Percentiles rank a stretch among this genome's conserved stretches.
Evolutionary conservation across 1,284 basidiomycete species (phyloP).

Genomic region (Ceratobasidium sp.): DNA sequence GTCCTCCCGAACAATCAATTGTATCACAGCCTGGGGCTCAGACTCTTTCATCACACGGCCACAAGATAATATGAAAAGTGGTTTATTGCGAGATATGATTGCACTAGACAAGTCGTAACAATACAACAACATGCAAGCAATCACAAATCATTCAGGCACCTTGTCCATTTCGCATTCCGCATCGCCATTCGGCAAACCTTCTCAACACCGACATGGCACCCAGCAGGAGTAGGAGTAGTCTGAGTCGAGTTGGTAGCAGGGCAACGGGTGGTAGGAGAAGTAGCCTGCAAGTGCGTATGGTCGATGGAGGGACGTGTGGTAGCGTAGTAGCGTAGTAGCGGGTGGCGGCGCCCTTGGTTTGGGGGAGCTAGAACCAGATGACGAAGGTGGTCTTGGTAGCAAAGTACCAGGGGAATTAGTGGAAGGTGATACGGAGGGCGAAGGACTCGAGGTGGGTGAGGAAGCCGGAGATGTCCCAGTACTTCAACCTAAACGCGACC

Average conservation of each 20-base stretch:
- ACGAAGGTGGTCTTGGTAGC: conserved; percentile 89
- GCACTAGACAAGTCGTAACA: too few species aligned
- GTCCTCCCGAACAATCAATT: too few species aligned
- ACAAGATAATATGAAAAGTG: too few species aligned
- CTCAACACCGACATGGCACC: conserved; percentile 30
- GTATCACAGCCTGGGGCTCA: too few species aligned
- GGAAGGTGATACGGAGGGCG: conserved; percentile 75
- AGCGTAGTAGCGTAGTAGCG: conserved; percentile 44
- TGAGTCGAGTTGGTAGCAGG: conserved; percentile 48
- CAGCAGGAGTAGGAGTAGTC: conserved; percentile 2
- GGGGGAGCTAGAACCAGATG: conserved; percentile 86
- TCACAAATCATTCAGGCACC: too few species aligned
- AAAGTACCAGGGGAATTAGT: conserved; percentile 91
- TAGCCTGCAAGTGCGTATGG: conserved; percentile 33
- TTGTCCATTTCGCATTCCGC: too few species aligned
- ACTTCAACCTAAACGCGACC: conserved; percentile 63
- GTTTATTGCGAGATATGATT: too few species aligned
- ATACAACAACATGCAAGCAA: too few species aligned
- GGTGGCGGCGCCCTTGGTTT: conserved; percentile 57
- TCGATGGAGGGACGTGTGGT: conserved; percentile 43
- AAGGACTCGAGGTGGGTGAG: conserved; percentile 87
- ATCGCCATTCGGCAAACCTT: conserved; percentile 21
- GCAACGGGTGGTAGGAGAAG: conserved; percentile 34
- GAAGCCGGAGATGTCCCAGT: conserved; percentile 87
- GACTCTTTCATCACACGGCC: too few species aligned